Evolutionary conservation across 2,329 filamentous ascomycete genomes (phyloP).

Genomic region (Helotiales sp.): DNA sequence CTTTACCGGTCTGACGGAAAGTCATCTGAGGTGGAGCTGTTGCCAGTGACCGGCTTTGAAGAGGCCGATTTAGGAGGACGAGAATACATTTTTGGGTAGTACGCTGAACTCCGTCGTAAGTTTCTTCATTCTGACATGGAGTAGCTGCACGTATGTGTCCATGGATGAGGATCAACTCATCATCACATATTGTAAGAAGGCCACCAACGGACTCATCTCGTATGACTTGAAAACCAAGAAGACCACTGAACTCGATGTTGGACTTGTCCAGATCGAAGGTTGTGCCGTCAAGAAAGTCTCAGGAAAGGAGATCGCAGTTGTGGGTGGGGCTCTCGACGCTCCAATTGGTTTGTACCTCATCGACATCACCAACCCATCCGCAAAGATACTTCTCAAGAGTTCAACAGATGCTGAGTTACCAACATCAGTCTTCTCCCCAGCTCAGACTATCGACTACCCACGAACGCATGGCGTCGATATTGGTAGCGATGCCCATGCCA

Average conservation of each 20-base stretch:
- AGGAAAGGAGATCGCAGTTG: conserved; percentile 39
- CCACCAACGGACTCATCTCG: conserved; percentile 38
- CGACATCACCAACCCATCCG: conserved; percentile 29
- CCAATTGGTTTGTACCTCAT: conserved; percentile 40
- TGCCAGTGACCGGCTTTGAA: conserved; percentile 42
- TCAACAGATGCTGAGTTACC: conserved; percentile 38
- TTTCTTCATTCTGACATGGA: conserved; percentile 29
- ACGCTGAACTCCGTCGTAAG: neutral
- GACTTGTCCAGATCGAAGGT: conserved; percentile 36
- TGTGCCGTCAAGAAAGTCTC: conserved; percentile 39
- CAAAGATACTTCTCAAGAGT: conserved; percentile 35
- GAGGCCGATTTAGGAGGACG: conserved; percentile 41
- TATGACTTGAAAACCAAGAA: conserved; percentile 39
- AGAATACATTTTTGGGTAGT: conserved; percentile 22
- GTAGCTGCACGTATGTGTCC: conserved; percentile 43
- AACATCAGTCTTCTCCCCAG: conserved; percentile 37
- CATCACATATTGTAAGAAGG: conserved; percentile 35
- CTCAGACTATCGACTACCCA: conserved; percentile 40
- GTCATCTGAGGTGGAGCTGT: conserved; percentile 28
- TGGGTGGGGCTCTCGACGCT: conserved; percentile 38
- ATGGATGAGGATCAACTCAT: conserved; percentile 39
- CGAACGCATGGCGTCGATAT: conserved; percentile 25
- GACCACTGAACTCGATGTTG: conserved; percentile 36
- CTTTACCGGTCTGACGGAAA: conserved; percentile 42
- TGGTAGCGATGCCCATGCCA: conserved; percentile 31